Base-by-base conservation (phyloP, 2,329 filamentous ascomycete genomes). In the Cordyceps cateniannulata region DNA sequence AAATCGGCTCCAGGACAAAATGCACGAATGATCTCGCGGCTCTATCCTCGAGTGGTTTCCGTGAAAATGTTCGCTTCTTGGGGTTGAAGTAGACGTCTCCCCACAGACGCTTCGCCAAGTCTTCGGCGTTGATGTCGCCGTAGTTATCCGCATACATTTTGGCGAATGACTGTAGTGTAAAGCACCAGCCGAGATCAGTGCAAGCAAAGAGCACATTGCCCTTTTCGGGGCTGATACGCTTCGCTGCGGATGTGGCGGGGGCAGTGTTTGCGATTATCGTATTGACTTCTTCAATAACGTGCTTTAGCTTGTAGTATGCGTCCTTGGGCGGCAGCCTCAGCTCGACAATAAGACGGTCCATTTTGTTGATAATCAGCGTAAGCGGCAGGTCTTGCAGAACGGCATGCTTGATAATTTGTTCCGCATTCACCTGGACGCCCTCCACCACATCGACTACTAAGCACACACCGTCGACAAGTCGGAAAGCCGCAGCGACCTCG, bases 221-320 rank as follows among this genome's bases (percentile, higher is more conserved):
- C 76, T 93, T 96, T 71, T 99, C 95, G 0, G 95, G 95, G 66
- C 93, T 98, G 64, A 99, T 76, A 65, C 95, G 85, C 74, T 85
- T 86, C 63, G 83, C 85, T 69, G 91, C 90, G 29, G 93, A 92
- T 67, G 85, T 85, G 2, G 91, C 88, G 4, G 95, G 93, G 29
- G 92, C 81, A 3, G 90, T 89, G 71, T 90, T 92, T 71, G 96
- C 91, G 69, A 99, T 98, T 66, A 95, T 80, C 1, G 91, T 96
- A 76, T 99, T 99, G 74, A 99, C 93, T 75, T 98, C 91, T 74
- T 99, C 95, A 58, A 99, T 86, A n/a, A 97, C 92, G 73, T 98
- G 93, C 77, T 97, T 98, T 59, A 99, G 81, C 80, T 99, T 99
- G 81, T 97, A 98, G 77, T 99, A 99, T 14, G 95, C 95, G 71